phyloP scores from a whole-genome alignment of 1,284 basidiomycete genomes.

The Xerocomus minutiporus region DNA sequence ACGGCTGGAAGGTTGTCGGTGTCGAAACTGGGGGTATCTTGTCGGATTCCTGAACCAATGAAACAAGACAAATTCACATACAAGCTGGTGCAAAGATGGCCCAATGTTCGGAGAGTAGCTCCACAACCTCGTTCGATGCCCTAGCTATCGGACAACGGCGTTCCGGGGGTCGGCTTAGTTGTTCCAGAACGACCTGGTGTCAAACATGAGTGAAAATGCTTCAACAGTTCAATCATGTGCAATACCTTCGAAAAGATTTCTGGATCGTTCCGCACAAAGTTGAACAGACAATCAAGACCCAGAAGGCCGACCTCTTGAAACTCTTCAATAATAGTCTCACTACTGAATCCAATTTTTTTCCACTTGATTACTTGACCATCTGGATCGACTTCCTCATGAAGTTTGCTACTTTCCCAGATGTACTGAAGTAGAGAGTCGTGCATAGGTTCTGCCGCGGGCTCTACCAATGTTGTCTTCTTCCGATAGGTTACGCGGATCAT shows the following conservation, averaged over 20 bases:
- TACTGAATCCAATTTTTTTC: slow-evolving; percentile 75
- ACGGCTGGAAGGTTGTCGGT: slow-evolving; percentile 82
- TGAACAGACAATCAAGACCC: slow-evolving; percentile 81
- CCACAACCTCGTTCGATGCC: slow-evolving; percentile 85
- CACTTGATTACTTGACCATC: slow-evolving; percentile 59
- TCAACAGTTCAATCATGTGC: neutral
- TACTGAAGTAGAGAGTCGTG: slow-evolving; percentile 64
- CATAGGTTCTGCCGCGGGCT: slow-evolving; percentile 57
- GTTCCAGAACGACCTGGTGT: slow-evolving; percentile 73
- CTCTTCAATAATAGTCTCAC: slow-evolving; percentile 76
- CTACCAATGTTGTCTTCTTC: slow-evolving; percentile 74
- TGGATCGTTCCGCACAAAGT: slow-evolving; percentile 68
- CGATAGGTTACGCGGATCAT: slow-evolving; percentile 78
- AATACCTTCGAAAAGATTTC: slow-evolving; percentile 79
- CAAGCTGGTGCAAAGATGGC: slow-evolving; percentile 74
- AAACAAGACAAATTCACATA: slow-evolving; percentile 35
- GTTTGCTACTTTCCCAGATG: slow-evolving; percentile 66
- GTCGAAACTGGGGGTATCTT: slow-evolving; percentile 56
- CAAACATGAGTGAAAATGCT: slow-evolving; percentile 2
- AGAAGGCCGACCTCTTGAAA: slow-evolving; percentile 83
- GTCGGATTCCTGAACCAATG: slow-evolving; percentile 18
- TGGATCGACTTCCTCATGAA: slow-evolving; percentile 50
- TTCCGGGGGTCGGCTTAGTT: slow-evolving; percentile 72
- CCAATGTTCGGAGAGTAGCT: slow-evolving; percentile 86
- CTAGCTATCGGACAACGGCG: slow-evolving; percentile 83